Conservation (phyloP, 352 stramenopile species). For the Globisporangium polare region DNA sequence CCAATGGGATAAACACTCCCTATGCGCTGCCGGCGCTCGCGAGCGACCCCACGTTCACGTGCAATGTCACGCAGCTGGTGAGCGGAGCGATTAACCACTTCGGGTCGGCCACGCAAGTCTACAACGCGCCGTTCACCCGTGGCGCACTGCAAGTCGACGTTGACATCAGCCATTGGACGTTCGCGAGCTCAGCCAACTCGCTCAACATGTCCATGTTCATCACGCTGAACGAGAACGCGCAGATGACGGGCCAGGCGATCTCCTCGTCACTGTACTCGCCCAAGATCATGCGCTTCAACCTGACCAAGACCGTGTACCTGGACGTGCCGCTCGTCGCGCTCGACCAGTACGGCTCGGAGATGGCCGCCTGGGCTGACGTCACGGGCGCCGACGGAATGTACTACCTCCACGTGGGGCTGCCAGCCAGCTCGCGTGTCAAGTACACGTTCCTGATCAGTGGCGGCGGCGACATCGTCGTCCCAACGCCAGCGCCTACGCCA, state of each 20-base stretch:
- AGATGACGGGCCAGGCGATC: neutral
- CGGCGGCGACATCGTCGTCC: neutral
- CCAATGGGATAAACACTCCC: neutral
- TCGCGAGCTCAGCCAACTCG: neutral
- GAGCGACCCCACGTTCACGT: neutral
- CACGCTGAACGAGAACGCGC: neutral
- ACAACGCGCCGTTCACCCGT: neutral
- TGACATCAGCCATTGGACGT: neutral
- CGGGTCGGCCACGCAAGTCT: neutral
- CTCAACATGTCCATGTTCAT: neutral
- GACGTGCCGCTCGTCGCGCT: neutral
- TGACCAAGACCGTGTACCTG: neutral
- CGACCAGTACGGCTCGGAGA: neutral
- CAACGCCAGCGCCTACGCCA: neutral
- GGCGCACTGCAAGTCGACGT: neutral
- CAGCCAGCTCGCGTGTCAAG: neutral
- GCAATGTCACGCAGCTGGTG: neutral
- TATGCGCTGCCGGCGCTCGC: neutral
- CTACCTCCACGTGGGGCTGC: neutral
- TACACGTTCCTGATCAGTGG: constrained; percentile 7
- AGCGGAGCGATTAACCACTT: neutral
- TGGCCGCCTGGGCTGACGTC: neutral
- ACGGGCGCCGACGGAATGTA: constrained; percentile 10
- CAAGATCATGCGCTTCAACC: neutral
- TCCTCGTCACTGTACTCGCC: neutral